Evolutionary conservation across 257 asterid species (phyloP).

Genomic region (Solanum virginianum): DNA sequence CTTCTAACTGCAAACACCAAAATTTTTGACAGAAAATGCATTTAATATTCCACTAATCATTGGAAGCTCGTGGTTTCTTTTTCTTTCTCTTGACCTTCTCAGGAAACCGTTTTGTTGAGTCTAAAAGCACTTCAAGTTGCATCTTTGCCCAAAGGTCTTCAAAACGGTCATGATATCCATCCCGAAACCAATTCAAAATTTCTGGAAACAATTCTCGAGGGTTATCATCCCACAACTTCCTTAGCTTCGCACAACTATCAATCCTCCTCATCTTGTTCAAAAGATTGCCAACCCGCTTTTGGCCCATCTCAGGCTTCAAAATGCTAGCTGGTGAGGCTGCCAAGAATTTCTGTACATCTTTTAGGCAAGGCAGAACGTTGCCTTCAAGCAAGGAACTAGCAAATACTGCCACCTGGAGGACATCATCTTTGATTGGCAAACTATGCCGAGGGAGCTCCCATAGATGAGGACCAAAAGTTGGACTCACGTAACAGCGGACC

Average conservation of each 20-base stretch:
- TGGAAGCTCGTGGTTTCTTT: constrained; percentile 1
- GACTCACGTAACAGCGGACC: constrained; percentile 53
- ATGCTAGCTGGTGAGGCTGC: constrained; percentile 59
- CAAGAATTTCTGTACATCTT: constrained; percentile 30
- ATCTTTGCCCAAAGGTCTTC: constrained; percentile 42
- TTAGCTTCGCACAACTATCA: constrained; percentile 39
- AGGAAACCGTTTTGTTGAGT: constrained; percentile 20
- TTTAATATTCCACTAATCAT: background rate
- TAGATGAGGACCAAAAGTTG: constrained; percentile 65
- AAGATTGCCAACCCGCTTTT: constrained; percentile 57
- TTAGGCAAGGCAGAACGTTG: constrained; percentile 65
- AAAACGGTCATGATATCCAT: constrained; percentile 30
- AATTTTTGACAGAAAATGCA: background rate
- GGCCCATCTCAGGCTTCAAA: constrained; percentile 65
- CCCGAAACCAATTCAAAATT: constrained; percentile 65
- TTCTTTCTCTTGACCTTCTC: constrained; percentile 20
- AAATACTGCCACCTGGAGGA: constrained; percentile 39
- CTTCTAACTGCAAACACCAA: background rate
- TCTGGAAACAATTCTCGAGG: constrained; percentile 36
- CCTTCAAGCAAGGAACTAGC: constrained; percentile 63
- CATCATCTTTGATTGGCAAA: constrained; percentile 40
- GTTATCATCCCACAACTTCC: constrained; percentile 42
- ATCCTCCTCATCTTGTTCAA: constrained; percentile 36
- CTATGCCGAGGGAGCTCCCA: constrained; percentile 68
- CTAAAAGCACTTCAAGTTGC: constrained; percentile 26